Evolutionary conservation across 148 eudicot species (phyloP).

Genomic region (Chenopodium formosanum): DNA sequence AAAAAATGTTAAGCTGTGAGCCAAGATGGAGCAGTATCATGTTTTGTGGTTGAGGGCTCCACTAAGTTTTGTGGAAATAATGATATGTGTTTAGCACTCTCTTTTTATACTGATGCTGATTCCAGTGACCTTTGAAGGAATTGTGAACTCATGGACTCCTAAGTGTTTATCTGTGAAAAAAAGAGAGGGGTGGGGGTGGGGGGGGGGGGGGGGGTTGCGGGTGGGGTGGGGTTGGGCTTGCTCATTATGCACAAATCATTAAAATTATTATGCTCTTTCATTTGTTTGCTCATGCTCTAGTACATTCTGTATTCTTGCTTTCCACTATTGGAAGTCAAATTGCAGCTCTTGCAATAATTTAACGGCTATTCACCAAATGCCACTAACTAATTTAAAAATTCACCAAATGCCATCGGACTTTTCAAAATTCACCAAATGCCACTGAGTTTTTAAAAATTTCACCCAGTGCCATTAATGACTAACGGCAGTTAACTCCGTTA

Average conservation of each 20-base stretch:
- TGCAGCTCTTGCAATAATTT: neutral
- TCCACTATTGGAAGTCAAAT: neutral
- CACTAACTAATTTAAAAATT: too few relatives aligned
- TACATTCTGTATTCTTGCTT: neutral
- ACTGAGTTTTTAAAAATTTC: too few relatives aligned
- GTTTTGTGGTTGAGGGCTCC: too few relatives aligned
- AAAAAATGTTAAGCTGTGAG: neutral
- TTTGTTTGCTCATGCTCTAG: neutral
- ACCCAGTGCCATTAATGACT: too few relatives aligned
- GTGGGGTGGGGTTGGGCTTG: too few relatives aligned
- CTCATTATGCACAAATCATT: too few relatives aligned
- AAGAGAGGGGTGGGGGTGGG: neutral
- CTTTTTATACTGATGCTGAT: too few relatives aligned
- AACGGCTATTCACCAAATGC: too few relatives aligned
- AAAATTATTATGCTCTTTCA: neutral
- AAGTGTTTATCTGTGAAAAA: neutral
- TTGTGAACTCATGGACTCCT: neutral
- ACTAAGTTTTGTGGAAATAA: too few relatives aligned
- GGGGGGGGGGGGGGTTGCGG: neutral
- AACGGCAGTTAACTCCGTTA: too few relatives aligned
- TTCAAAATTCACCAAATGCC: too few relatives aligned
- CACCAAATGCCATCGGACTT: too few relatives aligned
- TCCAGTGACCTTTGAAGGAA: neutral
- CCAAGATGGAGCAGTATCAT: neutral
- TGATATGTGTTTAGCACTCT: neutral